Base-by-base conservation (phyloP, 257 asterid species). In the Capsicum pubescens region DNA sequence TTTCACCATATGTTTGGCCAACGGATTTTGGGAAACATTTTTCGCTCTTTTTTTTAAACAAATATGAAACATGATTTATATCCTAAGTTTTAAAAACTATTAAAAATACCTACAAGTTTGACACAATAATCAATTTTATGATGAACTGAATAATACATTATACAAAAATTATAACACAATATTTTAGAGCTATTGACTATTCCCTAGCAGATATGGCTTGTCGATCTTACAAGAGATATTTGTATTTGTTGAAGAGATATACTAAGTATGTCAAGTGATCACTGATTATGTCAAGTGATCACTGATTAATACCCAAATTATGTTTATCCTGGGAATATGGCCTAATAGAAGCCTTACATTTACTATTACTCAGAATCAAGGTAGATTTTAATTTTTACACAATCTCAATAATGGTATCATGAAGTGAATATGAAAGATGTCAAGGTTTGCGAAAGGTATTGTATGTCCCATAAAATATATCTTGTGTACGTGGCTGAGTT, bases 351-450 rank as follows among this genome's bases (percentile, higher is more conserved):
- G 5, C 5, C 44, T 39, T 4, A 39, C 44, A 39, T 39, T 39
- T 39, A 39, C 44, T 39, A 39, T 39, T 39, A 39, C 5, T 39
- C 44, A 39, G 44, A 3, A 39, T 39, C 44, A 39, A 39, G 54
- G 66, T 64, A 86, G n/a, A 58, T 71, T 61, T 59, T 76, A 61
- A 36, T 85, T 81, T 97, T 93, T 95, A 95, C 99, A 95, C 99
- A 42, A 95, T 95, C 92, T 91, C 95, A 86, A 93, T 87, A 88
- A 95, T 94, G 79, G 98, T 97, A 84, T 90, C 82, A 46, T 98
- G 94, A 84, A 98, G 99, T 82, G 99, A 94, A 89, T 94, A 95
- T 68, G 98, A 95, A 88, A 95, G 98, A 90, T 95, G 99, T 97
- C 99, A 95, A 82, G 99, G 99, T 92, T 93, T 98, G 85, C 99